Evolutionary conservation across 768 basidiomycete genomes (phyloP).

Genomic region (Phylloporus rhodoxanthus): DNA sequence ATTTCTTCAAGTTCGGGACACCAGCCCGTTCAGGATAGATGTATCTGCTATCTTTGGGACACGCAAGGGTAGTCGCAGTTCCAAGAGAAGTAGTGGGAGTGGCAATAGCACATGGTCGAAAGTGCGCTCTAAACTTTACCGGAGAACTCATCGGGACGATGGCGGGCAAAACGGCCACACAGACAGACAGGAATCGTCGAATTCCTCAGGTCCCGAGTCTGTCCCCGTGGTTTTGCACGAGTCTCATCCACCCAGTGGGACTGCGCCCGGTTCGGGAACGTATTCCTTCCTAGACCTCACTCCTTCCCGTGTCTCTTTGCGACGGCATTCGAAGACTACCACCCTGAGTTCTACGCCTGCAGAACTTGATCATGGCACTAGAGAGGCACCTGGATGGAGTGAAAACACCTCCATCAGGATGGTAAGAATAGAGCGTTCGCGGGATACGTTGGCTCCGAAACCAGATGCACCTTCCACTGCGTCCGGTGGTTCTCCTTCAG

Average conservation of each 20-base stretch:
- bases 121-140: slow-evolving; percentile 28
- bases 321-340: slow-evolving; percentile 22
- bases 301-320: slow-evolving; percentile 23
- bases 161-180: slow-evolving; percentile 16
- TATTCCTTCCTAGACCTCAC: slow-evolving; percentile 31
- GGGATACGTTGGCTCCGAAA: slow-evolving; percentile 13
- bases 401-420: slow-evolving; percentile 16
- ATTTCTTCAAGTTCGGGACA: slow-evolving; percentile 34
- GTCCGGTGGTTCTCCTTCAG: slow-evolving; percentile 28
- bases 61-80: slow-evolving; percentile 15
- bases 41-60: slow-evolving; percentile 28
- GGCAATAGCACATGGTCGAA: slow-evolving; percentile 28
- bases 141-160: slow-evolving; percentile 27
- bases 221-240: slow-evolving; percentile 30
- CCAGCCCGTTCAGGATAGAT: slow-evolving; percentile 46
- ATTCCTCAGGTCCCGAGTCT: slow-evolving; percentile 25
- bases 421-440: slow-evolving; percentile 17
- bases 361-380: slow-evolving; percentile 20
- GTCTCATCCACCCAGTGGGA: slow-evolving; percentile 17
- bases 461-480: slow-evolving; percentile 32
- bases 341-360: slow-evolving; percentile 26
- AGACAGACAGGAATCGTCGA: slow-evolving; percentile 19
- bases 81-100: slow-evolving; percentile 20
- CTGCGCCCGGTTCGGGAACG: slow-evolving; percentile 25
- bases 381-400: slow-evolving; percentile 10